These are phyloP conservation scores for Raffaelea deltoideospora DNA, from an alignment of 2,329 filamentous ascomycete genomes.

Conservation along the genomic window DNA sequence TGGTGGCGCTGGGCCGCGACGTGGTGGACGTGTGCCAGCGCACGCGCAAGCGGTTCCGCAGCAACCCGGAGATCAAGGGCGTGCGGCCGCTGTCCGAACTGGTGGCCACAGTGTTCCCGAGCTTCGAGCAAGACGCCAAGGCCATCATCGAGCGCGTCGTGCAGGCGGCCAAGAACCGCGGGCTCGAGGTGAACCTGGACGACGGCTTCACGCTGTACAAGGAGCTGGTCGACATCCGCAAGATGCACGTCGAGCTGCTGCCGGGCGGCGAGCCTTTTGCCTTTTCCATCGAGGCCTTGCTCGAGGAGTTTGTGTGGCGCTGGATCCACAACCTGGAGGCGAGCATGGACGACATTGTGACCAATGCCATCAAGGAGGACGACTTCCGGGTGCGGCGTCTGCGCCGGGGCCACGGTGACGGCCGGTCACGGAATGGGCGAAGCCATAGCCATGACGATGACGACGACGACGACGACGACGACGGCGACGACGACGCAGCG, in stretches of 20 bases:
- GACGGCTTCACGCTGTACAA: slow-evolving; percentile 92
- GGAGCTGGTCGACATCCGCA: slow-evolving; percentile 71
- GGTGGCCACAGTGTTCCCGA: slow-evolving; percentile 70
- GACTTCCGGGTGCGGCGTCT: slow-evolving; percentile 65
- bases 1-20: slow-evolving; percentile 74
- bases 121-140: slow-evolving; percentile 77
- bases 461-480: slow-evolving; percentile 45
- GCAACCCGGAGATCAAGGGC: slow-evolving; percentile 77
- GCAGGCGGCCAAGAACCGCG: slow-evolving; percentile 50
- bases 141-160: slow-evolving; percentile 76
- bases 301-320: slow-evolving; percentile 89
- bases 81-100: slow-evolving; percentile 51
- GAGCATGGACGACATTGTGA: slow-evolving; percentile 70
- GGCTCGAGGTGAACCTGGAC: slow-evolving; percentile 66
- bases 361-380: slow-evolving; percentile 83
- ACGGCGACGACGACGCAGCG: slow-evolving; percentile 44
- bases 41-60: slow-evolving; percentile 84
- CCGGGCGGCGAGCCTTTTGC: slow-evolving; percentile 55
- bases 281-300: slow-evolving; percentile 72
- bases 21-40: slow-evolving; percentile 76
- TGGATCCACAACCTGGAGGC: slow-evolving; percentile 76
- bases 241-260: slow-evolving; percentile 62
- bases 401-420: too few species aligned
- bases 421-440: too few species aligned
- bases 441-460: too few species aligned